Percentiles rank a stretch among this genome's conserved stretches.
These are phyloP conservation scores for Alternaria sp. DNA, from an alignment of 2,329 filamentous ascomycete genomes.

Conservation along the genomic window DNA sequence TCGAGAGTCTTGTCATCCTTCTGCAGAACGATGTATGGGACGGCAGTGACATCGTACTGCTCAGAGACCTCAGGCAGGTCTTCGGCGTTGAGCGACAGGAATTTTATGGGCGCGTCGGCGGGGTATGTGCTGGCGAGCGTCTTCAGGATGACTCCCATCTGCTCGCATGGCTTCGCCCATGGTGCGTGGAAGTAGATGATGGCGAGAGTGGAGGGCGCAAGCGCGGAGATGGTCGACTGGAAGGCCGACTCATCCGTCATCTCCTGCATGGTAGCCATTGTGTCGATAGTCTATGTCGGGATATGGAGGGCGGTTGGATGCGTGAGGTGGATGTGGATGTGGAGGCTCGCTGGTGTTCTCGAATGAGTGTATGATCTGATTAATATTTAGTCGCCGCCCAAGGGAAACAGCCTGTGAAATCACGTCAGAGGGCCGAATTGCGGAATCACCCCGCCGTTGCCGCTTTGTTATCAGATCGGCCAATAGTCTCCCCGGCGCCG, in stretches of 20 bases:
- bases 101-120: slow-evolving; percentile 74
- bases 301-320: neutral
- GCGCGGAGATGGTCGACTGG: slow-evolving; percentile 71
- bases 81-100: slow-evolving; percentile 93
- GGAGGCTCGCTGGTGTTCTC: neutral
- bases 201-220: slow-evolving; percentile 75
- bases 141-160: slow-evolving; percentile 87
- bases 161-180: slow-evolving; percentile 94
- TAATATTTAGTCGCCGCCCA: slow-evolving; percentile 17
- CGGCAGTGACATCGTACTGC: slow-evolving; percentile 90
- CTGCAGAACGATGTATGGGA: slow-evolving; percentile 88
- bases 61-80: slow-evolving; percentile 92
- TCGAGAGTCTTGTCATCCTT: slow-evolving; percentile 79
- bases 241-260: slow-evolving; percentile 79
- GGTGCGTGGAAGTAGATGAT: slow-evolving; percentile 95
- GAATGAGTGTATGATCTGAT: slow-evolving; percentile 11
- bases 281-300: neutral
- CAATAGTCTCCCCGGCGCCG: slow-evolving; percentile 20
- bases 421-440: slow-evolving; percentile 24
- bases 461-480: slow-evolving; percentile 21
- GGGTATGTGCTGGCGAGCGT: slow-evolving; percentile 89
- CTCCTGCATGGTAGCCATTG: slow-evolving; percentile 70
- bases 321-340: neutral
- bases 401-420: slow-evolving; percentile 1
- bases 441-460: slow-evolving; percentile 15